These are phyloP conservation scores for Mycena galopus DNA, from an alignment of 768 basidiomycete species.

Conservation along the genomic window DNA sequence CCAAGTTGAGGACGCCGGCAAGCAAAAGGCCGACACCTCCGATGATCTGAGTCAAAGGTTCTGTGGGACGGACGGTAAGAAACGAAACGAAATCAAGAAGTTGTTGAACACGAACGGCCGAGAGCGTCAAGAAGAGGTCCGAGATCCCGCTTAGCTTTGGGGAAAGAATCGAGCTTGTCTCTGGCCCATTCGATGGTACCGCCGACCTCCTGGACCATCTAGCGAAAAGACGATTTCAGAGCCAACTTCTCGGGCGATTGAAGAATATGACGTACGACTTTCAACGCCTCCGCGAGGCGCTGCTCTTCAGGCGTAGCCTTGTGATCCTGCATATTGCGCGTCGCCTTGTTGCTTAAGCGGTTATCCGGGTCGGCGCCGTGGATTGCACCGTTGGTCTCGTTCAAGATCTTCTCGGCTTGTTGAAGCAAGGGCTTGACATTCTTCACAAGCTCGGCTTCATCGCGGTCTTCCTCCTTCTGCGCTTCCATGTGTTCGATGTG, in stretches of 20 bases:
- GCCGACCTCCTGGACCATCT: slow-evolving; percentile 53
- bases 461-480: background rate
- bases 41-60: too few species aligned
- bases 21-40: too few species aligned
- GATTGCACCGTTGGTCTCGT: slow-evolving; percentile 53
- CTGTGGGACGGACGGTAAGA: too few species aligned
- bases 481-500: slow-evolving; percentile 48
- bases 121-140: slow-evolving; percentile 54
- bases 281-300: slow-evolving; percentile 53
- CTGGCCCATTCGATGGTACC: slow-evolving; percentile 56
- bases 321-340: slow-evolving; percentile 44
- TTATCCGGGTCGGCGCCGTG: slow-evolving; percentile 54
- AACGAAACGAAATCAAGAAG: too few species aligned
- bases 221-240: background rate
- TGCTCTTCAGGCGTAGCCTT: slow-evolving; percentile 46
- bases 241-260: background rate
- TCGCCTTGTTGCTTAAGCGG: slow-evolving; percentile 49
- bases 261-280: slow-evolving; percentile 11
- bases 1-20: too few species aligned
- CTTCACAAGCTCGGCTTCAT: background rate
- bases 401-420: slow-evolving; percentile 38
- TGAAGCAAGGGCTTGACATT: background rate
- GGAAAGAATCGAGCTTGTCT: slow-evolving; percentile 52
- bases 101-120: slow-evolving; percentile 37
- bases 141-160: slow-evolving; percentile 54